phyloP scores from a whole-genome alignment of 2,329 filamentous ascomycete genomes.

The Neophaeococcomyces mojaviensis region DNA sequence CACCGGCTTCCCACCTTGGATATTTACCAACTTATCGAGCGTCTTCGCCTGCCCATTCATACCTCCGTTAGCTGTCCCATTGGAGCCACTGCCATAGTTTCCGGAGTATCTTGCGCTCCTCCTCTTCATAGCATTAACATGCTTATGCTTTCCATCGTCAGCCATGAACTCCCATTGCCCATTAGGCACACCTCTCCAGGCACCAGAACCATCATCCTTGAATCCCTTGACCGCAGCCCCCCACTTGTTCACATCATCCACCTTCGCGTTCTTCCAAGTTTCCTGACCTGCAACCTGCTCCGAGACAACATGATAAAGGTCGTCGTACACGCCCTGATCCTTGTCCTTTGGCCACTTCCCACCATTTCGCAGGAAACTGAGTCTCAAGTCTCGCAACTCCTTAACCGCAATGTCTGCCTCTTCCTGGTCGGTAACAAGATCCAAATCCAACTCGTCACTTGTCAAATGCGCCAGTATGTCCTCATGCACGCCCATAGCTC shows the following conservation, averaged over 20 bases:
- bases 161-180: conserved; percentile 4
- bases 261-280: background rate
- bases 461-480: conserved; percentile 3
- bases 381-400: background rate
- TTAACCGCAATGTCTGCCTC: conserved; percentile 1
- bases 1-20: background rate
- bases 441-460: conserved; percentile 2
- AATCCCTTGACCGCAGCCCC: background rate
- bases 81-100: background rate
- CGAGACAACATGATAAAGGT: background rate
- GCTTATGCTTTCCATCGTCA: background rate
- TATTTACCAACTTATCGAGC: no score
- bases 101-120: conserved; percentile 1
- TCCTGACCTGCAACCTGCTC: background rate
- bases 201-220: conserved; percentile 2
- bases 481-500: conserved; percentile 5
- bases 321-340: background rate
- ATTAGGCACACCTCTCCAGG: background rate
- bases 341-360: conserved; percentile 2
- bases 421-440: background rate
- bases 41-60: background rate
- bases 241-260: conserved; percentile 4
- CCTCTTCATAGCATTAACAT: conserved; percentile 4
- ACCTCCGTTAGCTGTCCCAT: background rate
- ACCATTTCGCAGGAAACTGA: conserved; percentile 2